Evolutionary conservation across 257 asterid genomes (phyloP).

Genomic region (Petunia secreta): DNA sequence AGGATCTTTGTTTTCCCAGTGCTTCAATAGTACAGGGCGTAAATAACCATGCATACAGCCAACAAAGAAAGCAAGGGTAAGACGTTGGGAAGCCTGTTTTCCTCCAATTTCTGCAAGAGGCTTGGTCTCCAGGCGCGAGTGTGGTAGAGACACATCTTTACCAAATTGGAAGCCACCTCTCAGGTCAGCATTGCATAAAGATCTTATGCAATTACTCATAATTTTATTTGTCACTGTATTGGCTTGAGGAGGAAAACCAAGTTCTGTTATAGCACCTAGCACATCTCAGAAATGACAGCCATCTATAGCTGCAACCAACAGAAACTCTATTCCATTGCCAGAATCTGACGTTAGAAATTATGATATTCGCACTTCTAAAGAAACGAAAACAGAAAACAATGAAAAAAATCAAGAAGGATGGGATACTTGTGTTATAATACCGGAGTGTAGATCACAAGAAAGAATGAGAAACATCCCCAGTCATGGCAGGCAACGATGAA

Average conservation of each 20-base stretch:
- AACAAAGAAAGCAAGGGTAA: conserved; percentile 29
- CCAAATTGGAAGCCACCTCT: conserved; percentile 43
- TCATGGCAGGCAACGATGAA: conserved; percentile 71
- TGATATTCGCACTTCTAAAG: neutral
- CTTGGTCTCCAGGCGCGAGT: conserved; percentile 33
- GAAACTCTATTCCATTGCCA: neutral
- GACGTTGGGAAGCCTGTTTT: conserved; percentile 29
- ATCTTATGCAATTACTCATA: conserved; percentile 44
- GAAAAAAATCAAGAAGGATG: neutral
- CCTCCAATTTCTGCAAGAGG: conserved; percentile 46
- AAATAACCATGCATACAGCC: conserved; percentile 47
- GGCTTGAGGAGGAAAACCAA: conserved; percentile 34
- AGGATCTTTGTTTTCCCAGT: conserved; percentile 50
- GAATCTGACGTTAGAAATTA: neutral
- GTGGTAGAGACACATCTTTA: conserved; percentile 52
- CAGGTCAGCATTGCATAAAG: conserved; percentile 56
- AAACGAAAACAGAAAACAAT: neutral
- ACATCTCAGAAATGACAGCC: conserved; percentile 2
- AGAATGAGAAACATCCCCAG: conserved; percentile 45
- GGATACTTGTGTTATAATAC: neutral
- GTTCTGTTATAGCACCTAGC: neutral
- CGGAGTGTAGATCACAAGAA: neutral
- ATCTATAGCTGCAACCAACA: neutral
- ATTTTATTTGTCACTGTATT: conserved; percentile 41
- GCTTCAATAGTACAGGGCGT: conserved; percentile 42